A percentile compares a stretch with the other conserved stretches of the same genome.
These are phyloP conservation scores for Hypoxylon fuscum DNA, from an alignment of 495 filamentous ascomycete genomes.

Conservation along the genomic window DNA sequence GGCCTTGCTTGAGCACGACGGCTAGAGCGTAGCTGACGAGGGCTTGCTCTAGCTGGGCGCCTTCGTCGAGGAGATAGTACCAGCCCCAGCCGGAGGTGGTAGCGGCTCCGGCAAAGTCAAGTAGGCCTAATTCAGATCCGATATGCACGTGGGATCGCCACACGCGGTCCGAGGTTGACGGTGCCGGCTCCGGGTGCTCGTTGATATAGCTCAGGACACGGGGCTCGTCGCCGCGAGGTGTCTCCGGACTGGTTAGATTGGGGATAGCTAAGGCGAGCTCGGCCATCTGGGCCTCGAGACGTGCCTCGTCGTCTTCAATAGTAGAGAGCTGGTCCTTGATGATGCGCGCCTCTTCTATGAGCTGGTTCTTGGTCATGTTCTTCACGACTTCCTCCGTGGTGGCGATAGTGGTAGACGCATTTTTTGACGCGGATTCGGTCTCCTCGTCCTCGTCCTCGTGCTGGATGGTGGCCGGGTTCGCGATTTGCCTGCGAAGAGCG, in stretches of 20 bases:
- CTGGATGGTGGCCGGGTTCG: constrained; percentile 51
- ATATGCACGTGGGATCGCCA: constrained; percentile 83
- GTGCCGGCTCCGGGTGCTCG: constrained; percentile 66
- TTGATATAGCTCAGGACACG: constrained; percentile 74
- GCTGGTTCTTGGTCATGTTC: constrained; percentile 51
- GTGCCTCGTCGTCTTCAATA: constrained; percentile 67
- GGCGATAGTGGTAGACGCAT: neutral
- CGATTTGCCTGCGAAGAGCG: constrained; percentile 57
- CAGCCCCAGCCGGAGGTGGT: constrained; percentile 92
- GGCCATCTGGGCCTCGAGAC: constrained; percentile 72
- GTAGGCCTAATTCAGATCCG: constrained; percentile 76
- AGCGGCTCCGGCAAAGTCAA: constrained; percentile 85
- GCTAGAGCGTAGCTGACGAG: constrained; percentile 84
- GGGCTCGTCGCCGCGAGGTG: constrained; percentile 73
- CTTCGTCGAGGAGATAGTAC: constrained; percentile 93
- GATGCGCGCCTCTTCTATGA: constrained; percentile 71
- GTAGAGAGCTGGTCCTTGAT: constrained; percentile 72
- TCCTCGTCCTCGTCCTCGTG: constrained; percentile 48
- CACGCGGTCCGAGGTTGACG: constrained; percentile 58
- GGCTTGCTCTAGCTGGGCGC: constrained; percentile 89
- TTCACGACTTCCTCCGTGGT: constrained; percentile 15
- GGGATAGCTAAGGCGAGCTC: constrained; percentile 81
- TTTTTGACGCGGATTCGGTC: constrained; percentile 15
- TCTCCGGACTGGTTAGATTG: constrained; percentile 80
- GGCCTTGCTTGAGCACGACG: constrained; percentile 65